Evolutionary conservation across 2,329 filamentous ascomycete genomes (phyloP).

Genomic region (Aspergillus fumigatus): DNA sequence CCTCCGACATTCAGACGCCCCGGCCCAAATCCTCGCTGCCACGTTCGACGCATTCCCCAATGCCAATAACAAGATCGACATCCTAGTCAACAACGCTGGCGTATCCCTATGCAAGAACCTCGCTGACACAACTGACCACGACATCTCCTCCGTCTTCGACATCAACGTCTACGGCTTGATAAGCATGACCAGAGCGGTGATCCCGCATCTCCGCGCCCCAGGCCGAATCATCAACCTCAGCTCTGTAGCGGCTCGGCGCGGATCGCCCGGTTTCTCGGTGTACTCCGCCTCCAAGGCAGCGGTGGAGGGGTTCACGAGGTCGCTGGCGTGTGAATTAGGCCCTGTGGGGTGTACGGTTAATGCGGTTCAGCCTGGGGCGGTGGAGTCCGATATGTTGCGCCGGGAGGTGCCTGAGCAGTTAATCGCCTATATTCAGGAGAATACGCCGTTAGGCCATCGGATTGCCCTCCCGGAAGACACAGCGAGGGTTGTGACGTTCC

Average conservation of each 20-base stretch:
- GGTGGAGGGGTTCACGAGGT: constrained; percentile 3
- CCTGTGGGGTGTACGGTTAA: constrained; percentile 4
- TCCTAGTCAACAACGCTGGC: constrained; percentile 8
- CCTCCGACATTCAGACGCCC: neutral
- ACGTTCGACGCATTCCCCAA: neutral
- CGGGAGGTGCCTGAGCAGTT: neutral
- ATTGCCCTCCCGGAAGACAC: constrained; percentile 3
- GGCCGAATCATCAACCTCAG: constrained; percentile 7
- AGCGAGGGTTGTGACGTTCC: constrained; percentile 1
- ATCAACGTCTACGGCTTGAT: constrained; percentile 6
- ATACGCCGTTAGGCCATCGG: constrained; percentile 4
- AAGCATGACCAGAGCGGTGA: constrained; percentile 1
- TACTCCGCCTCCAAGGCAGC: constrained; percentile 4
- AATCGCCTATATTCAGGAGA: neutral
- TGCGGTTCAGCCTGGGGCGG: constrained; percentile 1
- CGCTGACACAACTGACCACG: neutral
- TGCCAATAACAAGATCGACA: neutral
- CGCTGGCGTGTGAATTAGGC: constrained; percentile 4
- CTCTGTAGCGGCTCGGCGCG: neutral
- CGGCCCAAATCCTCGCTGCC: neutral
- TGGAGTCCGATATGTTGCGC: neutral
- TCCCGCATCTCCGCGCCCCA: constrained; percentile 2
- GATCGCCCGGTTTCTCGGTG: neutral
- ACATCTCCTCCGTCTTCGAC: constrained; percentile 2
- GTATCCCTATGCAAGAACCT: neutral